Evolutionary conservation across 306 rosid species (phyloP).

Genomic region (Erythrophleum fordii): DNA sequence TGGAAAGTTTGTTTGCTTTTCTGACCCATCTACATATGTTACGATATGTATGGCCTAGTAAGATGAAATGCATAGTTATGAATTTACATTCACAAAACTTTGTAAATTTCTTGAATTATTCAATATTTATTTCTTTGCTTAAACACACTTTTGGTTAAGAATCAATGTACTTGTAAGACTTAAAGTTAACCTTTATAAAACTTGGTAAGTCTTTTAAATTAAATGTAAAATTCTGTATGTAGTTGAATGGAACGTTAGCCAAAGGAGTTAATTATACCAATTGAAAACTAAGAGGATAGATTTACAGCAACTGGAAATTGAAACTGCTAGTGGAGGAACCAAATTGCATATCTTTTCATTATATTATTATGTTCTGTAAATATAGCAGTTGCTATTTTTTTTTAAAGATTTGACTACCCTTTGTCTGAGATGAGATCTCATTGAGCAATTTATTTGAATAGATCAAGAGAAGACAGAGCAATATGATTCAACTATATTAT

Average conservation of each 20-base stretch:
- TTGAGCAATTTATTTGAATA: no score
- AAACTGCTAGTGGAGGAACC: not conserved
- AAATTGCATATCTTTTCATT: no score
- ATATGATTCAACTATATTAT: no score
- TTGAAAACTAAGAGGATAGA: not conserved
- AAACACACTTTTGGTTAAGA: not conserved
- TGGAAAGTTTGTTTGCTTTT: constrained; percentile 77
- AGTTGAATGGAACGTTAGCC: constrained; percentile 6
- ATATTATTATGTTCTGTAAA: no score
- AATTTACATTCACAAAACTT: not conserved
- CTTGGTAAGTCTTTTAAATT: not conserved
- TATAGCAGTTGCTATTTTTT: no score
- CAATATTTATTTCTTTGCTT: not conserved
- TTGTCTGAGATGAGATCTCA: no score
- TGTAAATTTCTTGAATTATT: not conserved
- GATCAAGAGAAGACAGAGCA: no score
- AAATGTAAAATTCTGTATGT: not conserved
- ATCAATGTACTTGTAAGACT: not conserved
- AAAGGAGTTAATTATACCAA: not conserved
- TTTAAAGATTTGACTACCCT: no score
- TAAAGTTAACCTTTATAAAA: not conserved
- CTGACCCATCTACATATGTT: constrained; percentile 7
- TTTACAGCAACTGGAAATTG: not conserved
- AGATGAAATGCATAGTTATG: not conserved
- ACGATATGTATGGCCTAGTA: not conserved